Base-by-base conservation (phyloP, 352 stramenopile genomes). In the Globisporangium carolinianum region DNA sequence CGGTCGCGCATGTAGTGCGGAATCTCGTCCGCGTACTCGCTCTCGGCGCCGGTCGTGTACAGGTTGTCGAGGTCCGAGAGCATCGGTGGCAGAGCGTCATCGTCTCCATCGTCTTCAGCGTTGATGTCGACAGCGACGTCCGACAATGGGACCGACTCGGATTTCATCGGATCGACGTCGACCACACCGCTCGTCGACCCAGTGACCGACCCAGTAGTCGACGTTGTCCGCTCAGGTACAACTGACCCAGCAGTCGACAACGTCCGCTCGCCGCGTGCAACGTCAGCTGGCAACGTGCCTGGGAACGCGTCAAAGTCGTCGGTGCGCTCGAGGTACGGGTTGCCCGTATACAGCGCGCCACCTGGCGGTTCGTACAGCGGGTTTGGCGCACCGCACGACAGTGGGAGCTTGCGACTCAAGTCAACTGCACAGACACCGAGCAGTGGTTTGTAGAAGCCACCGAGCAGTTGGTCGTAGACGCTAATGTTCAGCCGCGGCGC, bases 391-490 rank as follows among this genome's bases (percentile, higher is more conserved):
- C 78, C 78, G 17, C 90, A 90, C 6, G 77, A 89, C 39, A 76
- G 55, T 18, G 70, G 77, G 64, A 95, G 75, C 67, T 95, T 95
- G 45, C 58, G 73, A 35, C 68, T 75, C 11, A 97, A 64, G 47
- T 92, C 77, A 11, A 96, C 72, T 1, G 84, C 76, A 51, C 73
- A 84, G 9, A 89, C 73, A 38, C 85, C 88, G 2, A 97, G 69
- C 5, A 94, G 68, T 0, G 87, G 85, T 47, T 85, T 90, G 60
- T 86, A 87, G 56, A 91, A 91, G 0, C 88, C 88, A 66, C 87
- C 87, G 17, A 97, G 69, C 8, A 92, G 61, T 39, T 81, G 78
- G 55, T 97, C 89, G 55, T 86, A 89, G 37, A 96, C 84, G 14
- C 71, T 86, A 38, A 97, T 78, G 61, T 90, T 92, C 14, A 97